Base-by-base conservation (phyloP, 345 rosid species). In the Cardamine resedifolia region DNA sequence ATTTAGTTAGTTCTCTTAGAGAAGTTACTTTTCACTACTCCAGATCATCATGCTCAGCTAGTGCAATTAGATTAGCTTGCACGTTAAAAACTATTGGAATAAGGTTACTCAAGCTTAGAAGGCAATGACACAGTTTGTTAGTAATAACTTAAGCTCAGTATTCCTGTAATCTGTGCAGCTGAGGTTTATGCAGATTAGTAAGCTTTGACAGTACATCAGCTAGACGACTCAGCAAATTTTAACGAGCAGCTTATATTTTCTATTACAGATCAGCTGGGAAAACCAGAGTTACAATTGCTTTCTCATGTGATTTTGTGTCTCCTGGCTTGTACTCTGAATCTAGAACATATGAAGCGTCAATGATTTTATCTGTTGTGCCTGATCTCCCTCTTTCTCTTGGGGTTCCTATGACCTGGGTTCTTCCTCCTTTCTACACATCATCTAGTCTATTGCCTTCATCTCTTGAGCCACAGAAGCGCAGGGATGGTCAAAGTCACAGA, bases 371-470 rank as follows among this genome's bases (percentile, higher is more conserved):
- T 11, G 97, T 90, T 81, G 87, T 87, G 72, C 83, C 98, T 70
- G 85, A 82, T 80, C 90, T 90, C 70, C 98, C 97, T 65, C 89
- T 93, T 76, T 82, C 92, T 36, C 98, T 86, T 64, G 98, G 98
- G 62, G 81, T 64, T 70, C 92, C 91, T 56, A 79, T 87, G 66
- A 89, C 98, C 71, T 90, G 98, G 98, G 58, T 90, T 79, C 88
- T 93, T 66, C 98, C 98, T 38, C 94, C 98, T 20, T 81, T 81
- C 64, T 93, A 90, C 80, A 61, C 85, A 20, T 83, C 97, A 74
- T 90, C 96, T 66, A 72, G 81, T 76, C 79, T 86, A 49, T 84
- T 93, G 75, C 88, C 94, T 16, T 84, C 77, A 30, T 86, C 90
- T 14, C 16, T 33, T 26, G 90, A 86, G 68, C 73, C 82, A 41